phyloP scores from a whole-genome alignment of 345 rosid genomes.

The Populus davidiana region DNA sequence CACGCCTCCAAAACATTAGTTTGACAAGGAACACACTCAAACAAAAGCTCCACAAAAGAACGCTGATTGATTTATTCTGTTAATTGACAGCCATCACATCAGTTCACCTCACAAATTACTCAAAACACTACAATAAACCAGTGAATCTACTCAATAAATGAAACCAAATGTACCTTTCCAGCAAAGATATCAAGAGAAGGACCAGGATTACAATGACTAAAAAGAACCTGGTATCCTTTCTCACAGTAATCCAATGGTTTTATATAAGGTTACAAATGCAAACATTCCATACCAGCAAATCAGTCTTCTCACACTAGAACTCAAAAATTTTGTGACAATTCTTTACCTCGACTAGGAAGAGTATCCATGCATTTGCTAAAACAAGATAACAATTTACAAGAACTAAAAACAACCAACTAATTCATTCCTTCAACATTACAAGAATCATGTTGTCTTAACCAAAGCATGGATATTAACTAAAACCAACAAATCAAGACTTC shows the following conservation, averaged over 20 bases:
- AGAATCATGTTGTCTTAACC: background rate
- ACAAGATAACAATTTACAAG: background rate
- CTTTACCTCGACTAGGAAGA: background rate
- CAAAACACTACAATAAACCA: background rate
- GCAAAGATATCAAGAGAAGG: background rate
- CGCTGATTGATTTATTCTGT: constrained; percentile 47
- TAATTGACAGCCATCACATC: constrained; percentile 10
- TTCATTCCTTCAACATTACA: background rate
- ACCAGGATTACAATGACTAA: background rate
- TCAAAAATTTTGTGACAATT: background rate
- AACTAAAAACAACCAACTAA: background rate
- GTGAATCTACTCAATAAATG: background rate
- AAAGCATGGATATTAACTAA: background rate
- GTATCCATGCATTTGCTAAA: background rate
- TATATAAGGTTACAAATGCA: background rate
- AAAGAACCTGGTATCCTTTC: background rate
- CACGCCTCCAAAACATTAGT: constrained; percentile 41
- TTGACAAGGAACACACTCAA: constrained; percentile 45
- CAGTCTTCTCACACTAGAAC: background rate
- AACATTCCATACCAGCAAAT: background rate
- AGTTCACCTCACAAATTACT: constrained; percentile 16
- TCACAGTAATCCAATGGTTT: background rate
- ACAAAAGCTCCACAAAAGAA: constrained; percentile 46
- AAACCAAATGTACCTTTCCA: background rate
- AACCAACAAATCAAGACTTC: too few relatives aligned